A percentile compares a stretch with the other conserved stretches of the same genome.
Evolutionary conservation across 2,329 filamentous ascomycete genomes (phyloP).

Genomic region (Stachybotrys echinatus): DNA sequence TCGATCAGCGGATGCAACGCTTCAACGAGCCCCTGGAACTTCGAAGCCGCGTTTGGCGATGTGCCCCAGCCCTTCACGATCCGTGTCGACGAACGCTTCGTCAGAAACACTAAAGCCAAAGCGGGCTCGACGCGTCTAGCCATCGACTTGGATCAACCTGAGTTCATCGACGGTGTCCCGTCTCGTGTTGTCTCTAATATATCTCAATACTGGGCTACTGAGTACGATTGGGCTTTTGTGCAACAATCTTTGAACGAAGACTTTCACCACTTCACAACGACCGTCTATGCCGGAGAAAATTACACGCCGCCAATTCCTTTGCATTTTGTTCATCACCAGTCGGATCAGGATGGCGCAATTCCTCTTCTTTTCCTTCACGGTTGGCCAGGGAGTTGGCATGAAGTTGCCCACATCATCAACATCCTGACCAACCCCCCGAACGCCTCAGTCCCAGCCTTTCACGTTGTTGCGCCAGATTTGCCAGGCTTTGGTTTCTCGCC

Average conservation of each 20-base stretch:
- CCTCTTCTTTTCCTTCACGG: slow-evolving; percentile 37
- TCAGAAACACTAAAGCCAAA: background rate
- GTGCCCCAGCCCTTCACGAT: background rate
- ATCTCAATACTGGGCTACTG: slow-evolving; percentile 1
- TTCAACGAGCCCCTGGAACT: too few relatives aligned
- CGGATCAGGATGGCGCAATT: slow-evolving; percentile 19
- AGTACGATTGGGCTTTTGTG: slow-evolving; percentile 4
- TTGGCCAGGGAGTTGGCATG: slow-evolving; percentile 36
- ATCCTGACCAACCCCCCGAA: slow-evolving; percentile 20
- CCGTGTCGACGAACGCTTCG: background rate
- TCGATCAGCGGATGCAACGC: too few relatives aligned
- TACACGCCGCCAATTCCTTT: slow-evolving; percentile 5
- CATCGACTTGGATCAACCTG: background rate
- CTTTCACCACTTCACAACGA: slow-evolving; percentile 8
- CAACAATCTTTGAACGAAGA: slow-evolving; percentile 4
- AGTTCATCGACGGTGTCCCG: background rate
- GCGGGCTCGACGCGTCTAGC: background rate
- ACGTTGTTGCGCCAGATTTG: slow-evolving; percentile 39
- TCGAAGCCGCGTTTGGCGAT: background rate
- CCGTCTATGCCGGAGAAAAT: slow-evolving; percentile 1
- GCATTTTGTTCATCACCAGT: slow-evolving; percentile 10
- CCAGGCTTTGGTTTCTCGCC: slow-evolving; percentile 40
- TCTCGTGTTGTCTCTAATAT: background rate
- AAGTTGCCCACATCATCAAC: slow-evolving; percentile 27
- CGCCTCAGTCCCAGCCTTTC: slow-evolving; percentile 29